phyloP scores from a whole-genome alignment of 345 rosid genomes.

The Eucalyptus viminalis region DNA sequence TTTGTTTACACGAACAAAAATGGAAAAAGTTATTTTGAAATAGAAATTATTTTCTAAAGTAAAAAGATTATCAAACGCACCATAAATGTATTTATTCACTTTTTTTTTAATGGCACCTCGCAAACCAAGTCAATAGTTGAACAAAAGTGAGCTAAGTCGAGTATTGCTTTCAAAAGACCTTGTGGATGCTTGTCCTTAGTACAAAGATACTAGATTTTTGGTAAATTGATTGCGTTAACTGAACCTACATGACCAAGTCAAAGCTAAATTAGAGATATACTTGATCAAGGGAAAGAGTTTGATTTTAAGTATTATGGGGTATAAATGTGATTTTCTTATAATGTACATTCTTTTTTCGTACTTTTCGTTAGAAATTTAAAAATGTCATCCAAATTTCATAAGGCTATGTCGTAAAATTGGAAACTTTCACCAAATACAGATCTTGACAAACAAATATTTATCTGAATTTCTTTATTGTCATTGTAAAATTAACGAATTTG shows the following conservation, averaged over 20 bases:
- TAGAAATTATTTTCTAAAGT: no score
- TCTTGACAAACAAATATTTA: background rate
- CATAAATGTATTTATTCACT: background rate
- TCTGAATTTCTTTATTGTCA: no score
- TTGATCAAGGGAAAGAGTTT: accelerated
- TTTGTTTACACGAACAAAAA: no score
- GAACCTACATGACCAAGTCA: background rate
- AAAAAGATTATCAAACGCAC: no score
- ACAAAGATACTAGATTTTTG: background rate
- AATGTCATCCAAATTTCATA: background rate
- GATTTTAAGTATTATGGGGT: background rate
- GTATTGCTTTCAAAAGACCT: background rate
- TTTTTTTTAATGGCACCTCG: background rate
- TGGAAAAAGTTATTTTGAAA: no score
- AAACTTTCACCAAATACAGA: background rate
- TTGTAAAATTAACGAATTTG: background rate
- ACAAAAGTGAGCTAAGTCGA: background rate
- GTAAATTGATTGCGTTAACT: background rate
- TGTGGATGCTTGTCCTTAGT: background rate
- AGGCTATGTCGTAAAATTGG: background rate
- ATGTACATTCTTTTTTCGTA: background rate
- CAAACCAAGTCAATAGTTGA: background rate
- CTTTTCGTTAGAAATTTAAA: background rate
- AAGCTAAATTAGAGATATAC: background rate
- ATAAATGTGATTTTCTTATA: background rate